Evolutionary conservation across 352 stramenopile species (phyloP).

Genomic region (Globisporangium solare): DNA sequence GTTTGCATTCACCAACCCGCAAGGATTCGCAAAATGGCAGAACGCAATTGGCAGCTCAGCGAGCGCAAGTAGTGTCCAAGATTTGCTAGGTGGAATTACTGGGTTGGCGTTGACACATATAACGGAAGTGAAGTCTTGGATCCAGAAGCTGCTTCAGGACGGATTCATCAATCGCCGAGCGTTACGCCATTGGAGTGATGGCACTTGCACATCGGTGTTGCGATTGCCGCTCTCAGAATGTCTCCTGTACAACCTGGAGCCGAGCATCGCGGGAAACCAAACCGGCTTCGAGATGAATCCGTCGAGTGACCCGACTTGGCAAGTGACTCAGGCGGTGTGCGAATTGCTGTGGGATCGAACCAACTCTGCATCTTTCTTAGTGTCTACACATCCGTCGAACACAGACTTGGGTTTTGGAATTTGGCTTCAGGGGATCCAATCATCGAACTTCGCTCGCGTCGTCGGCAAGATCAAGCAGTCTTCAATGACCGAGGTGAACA

Average conservation of each 20-base stretch:
- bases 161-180: constrained; percentile 45
- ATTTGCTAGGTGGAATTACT: constrained; percentile 16
- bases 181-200: constrained; percentile 52
- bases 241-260: constrained; percentile 59
- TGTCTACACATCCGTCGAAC: constrained; percentile 24
- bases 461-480: constrained; percentile 15
- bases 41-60: constrained; percentile 7
- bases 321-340: constrained; percentile 18
- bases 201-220: constrained; percentile 52
- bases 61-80: constrained; percentile 13
- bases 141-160: constrained; percentile 30
- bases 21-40: constrained; percentile 54
- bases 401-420: constrained; percentile 25
- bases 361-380: constrained; percentile 35
- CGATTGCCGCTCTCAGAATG: constrained; percentile 28
- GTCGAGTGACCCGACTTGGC: constrained; percentile 6
- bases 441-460: constrained; percentile 13
- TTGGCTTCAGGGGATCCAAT: constrained; percentile 40
- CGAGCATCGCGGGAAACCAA: constrained; percentile 36
- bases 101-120: constrained; percentile 34
- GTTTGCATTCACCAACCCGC: constrained; percentile 36
- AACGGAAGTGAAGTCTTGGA: constrained; percentile 34
- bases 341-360: constrained; percentile 31
- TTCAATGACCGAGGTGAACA: constrained; percentile 18
- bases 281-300: constrained; percentile 67